Percentiles rank a stretch among this genome's conserved stretches.
phyloP scores from a whole-genome alignment of 306 rosid genomes.

The Fragaria iinumae region DNA sequence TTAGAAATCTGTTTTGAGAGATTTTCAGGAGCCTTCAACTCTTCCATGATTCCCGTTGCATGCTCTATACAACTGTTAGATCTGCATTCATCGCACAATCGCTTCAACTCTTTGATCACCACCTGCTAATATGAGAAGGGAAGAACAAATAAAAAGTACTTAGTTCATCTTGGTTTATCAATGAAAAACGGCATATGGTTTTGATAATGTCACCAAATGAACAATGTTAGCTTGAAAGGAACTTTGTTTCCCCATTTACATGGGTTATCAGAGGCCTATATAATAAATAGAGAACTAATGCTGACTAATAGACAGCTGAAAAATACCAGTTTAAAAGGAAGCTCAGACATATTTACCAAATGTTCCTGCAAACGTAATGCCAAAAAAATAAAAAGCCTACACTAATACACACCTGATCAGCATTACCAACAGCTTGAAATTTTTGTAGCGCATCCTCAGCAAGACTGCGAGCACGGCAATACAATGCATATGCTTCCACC shows the following conservation, averaged over 20 bases:
- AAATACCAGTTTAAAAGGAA: background rate
- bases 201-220: background rate
- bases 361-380: background rate
- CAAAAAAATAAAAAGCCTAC: background rate
- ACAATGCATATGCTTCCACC: slow-evolving; percentile 85
- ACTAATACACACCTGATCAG: slow-evolving; percentile 34
- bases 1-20: slow-evolving; percentile 46
- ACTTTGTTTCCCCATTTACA: background rate
- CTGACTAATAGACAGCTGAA: background rate
- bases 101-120: slow-evolving; percentile 47
- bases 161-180: background rate
- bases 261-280: background rate
- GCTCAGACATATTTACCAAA: background rate
- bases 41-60: slow-evolving; percentile 56
- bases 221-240: background rate
- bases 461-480: slow-evolving; percentile 59
- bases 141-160: background rate
- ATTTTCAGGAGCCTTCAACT: slow-evolving; percentile 52
- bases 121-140: slow-evolving; percentile 20
- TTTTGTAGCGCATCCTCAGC: slow-evolving; percentile 43
- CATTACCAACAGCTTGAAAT: slow-evolving; percentile 17
- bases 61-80: slow-evolving; percentile 56
- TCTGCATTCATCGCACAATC: slow-evolving; percentile 46
- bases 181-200: background rate
- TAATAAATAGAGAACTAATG: background rate